Conservation (phyloP, 805 yeast genomes). For the Cyberlindnera xylosilytica region DNA sequence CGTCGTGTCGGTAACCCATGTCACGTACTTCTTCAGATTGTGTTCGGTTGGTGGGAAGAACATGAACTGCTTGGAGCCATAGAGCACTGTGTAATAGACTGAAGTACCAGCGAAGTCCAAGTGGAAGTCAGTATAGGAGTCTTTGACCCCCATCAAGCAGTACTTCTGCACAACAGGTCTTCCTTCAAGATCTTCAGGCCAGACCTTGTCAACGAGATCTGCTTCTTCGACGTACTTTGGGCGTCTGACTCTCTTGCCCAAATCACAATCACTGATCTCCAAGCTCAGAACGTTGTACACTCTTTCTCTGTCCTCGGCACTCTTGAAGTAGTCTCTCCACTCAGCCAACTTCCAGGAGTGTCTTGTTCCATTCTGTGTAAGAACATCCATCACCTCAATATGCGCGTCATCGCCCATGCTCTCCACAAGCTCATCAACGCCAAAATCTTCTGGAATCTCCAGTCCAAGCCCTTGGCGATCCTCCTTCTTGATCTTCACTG, state of each 20-base stretch:
- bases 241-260: conserved; percentile 46
- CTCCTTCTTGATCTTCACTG: conserved; percentile 41
- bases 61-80: conserved; percentile 73
- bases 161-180: conserved; percentile 70
- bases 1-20: conserved; percentile 68
- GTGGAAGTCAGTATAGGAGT: conserved; percentile 87
- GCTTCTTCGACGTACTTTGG: conserved; percentile 63
- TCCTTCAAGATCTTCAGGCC: conserved; percentile 38
- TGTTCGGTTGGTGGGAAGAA: conserved; percentile 72
- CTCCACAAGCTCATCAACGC: conserved; percentile 53
- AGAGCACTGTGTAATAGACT: conserved; percentile 78
- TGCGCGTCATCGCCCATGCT: conserved; percentile 59
- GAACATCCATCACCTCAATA: conserved; percentile 86
- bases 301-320: conserved; percentile 49
- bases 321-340: conserved; percentile 72
- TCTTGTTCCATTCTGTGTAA: conserved; percentile 64
- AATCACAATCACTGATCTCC: conserved; percentile 61
- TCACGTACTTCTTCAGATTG: conserved; percentile 58
- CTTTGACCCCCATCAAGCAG: conserved; percentile 79
- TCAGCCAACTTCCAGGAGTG: conserved; percentile 58
- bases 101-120: conserved; percentile 91
- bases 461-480: conserved; percentile 39
- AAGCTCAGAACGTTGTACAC: conserved; percentile 78
- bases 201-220: conserved; percentile 69
- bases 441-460: conserved; percentile 52